Percentiles rank a stretch among this genome's conserved stretches.
Conservation (phyloP, 768 basidiomycete genomes). For the Baorangia bicolor region DNA sequence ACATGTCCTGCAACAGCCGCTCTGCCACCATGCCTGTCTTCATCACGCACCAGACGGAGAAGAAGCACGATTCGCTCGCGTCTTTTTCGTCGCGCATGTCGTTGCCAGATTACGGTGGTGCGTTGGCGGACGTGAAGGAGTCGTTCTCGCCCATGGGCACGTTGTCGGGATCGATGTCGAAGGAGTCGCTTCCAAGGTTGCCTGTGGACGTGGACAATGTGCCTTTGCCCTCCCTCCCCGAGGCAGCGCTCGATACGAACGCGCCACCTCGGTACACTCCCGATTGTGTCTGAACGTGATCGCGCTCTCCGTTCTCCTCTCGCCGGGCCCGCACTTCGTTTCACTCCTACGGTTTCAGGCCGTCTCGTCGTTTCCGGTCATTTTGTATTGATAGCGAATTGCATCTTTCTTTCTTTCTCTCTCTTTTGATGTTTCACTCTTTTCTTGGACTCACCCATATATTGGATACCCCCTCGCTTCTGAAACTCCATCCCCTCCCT, state of each 20-base stretch:
- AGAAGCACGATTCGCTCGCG: conserved; percentile 47
- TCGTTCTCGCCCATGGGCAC: conserved; percentile 25
- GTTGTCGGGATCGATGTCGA: conserved; percentile 23
- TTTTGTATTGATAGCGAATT: conserved; percentile 31
- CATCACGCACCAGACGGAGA: conserved; percentile 44
- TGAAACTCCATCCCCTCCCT: not conserved
- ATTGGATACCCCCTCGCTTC: conserved; percentile 17
- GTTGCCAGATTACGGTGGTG: conserved; percentile 40
- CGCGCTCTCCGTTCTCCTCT: not conserved
- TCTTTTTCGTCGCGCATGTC: conserved; percentile 49
- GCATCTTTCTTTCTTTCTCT: not conserved
- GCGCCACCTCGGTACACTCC: conserved; percentile 25
- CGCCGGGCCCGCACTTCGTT: not conserved
- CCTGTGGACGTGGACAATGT: conserved; percentile 20
- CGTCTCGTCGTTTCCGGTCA: conserved; percentile 1
- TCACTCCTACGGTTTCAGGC: not conserved
- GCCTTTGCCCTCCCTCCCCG: conserved; percentile 19
- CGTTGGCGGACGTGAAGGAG: conserved; percentile 25
- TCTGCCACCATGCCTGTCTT: conserved; percentile 41
- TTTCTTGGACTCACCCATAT: not conserved
- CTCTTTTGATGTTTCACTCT: conserved; percentile 1
- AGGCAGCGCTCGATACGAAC: conserved; percentile 12
- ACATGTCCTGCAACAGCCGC: conserved; percentile 21
- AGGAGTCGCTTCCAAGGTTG: conserved; percentile 24
- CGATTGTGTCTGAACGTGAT: conserved; percentile 14